A percentile compares a stretch with the other conserved stretches of the same genome.
Evolutionary conservation across 805 yeast genomes (phyloP).

Genomic region (Teunomyces lycoperdinae): DNA sequence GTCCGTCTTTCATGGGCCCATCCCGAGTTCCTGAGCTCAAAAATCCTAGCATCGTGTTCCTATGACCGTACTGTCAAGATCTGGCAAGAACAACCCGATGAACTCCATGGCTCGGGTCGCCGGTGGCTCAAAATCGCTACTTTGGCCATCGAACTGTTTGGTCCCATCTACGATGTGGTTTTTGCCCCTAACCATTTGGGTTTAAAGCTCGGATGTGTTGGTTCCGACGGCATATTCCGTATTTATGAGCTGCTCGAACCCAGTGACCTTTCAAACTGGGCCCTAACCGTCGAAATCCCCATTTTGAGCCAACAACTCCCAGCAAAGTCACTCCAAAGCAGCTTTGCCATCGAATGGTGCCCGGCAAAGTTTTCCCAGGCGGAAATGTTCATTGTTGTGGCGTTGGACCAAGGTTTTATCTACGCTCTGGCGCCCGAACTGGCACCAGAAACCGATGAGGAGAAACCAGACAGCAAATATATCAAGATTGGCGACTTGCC

Average conservation of each 20-base stretch:
- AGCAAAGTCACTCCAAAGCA: constrained; percentile 77
- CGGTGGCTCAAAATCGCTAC: constrained; percentile 79
- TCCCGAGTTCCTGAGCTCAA: constrained; percentile 78
- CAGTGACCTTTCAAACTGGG: constrained; percentile 81
- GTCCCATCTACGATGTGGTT: constrained; percentile 85
- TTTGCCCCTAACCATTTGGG: constrained; percentile 88
- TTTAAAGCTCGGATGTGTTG: constrained; percentile 78
- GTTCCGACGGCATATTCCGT: constrained; percentile 82
- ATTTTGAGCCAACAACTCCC: constrained; percentile 64
- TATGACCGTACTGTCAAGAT: constrained; percentile 85
- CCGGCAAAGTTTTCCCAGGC: constrained; percentile 71
- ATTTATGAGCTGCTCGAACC: constrained; percentile 90
- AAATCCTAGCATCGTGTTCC: constrained; percentile 81
- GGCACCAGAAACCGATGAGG: background rate
- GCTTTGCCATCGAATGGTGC: constrained; percentile 87
- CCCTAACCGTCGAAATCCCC: constrained; percentile 66
- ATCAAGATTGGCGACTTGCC: constrained; percentile 62
- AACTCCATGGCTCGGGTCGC: constrained; percentile 70
- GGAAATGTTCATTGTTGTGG: constrained; percentile 81
- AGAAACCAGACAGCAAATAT: constrained; percentile 32
- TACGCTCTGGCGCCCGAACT: constrained; percentile 36
- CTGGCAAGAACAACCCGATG: constrained; percentile 89
- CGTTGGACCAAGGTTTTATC: constrained; percentile 83
- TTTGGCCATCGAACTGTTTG: constrained; percentile 73
- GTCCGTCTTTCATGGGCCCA: constrained; percentile 88